These are phyloP conservation scores for Oehlia diaphana DNA, from an alignment of 192 early-diverging fungal genomes.

Conservation along the genomic window DNA sequence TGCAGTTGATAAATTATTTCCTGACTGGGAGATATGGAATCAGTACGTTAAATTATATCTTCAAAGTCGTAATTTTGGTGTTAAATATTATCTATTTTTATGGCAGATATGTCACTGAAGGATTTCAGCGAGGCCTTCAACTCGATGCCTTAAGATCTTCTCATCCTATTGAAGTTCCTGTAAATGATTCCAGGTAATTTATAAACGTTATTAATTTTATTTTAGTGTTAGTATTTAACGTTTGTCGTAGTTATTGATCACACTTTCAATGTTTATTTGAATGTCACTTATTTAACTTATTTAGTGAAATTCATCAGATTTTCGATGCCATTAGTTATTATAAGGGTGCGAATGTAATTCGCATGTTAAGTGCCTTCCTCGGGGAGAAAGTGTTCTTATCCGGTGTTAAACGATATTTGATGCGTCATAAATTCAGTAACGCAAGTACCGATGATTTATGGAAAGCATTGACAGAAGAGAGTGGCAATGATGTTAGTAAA, in stretches of 20 bases:
- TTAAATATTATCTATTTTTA: neutral
- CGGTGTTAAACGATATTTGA: conserved; percentile 75
- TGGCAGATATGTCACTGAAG: conserved; percentile 68
- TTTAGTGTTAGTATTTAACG: neutral
- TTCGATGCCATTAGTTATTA: conserved; percentile 92
- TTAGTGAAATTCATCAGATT: conserved; percentile 88
- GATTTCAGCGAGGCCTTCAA: conserved; percentile 71
- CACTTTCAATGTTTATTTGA: neutral
- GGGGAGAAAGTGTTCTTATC: conserved; percentile 69
- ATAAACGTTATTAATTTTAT: neutral
- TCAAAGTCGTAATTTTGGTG: neutral
- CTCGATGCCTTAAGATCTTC: conserved; percentile 84
- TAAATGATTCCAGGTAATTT: conserved; percentile 60
- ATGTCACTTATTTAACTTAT: neutral
- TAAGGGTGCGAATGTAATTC: conserved; percentile 93
- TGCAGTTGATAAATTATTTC: conserved; percentile 87
- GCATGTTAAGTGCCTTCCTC: conserved; percentile 83
- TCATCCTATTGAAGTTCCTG: conserved; percentile 91
- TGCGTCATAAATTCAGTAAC: conserved; percentile 82
- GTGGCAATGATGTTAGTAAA: conserved; percentile 74
- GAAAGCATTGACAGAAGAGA: conserved; percentile 74
- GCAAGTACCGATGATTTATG: conserved; percentile 89
- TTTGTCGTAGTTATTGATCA: neutral
- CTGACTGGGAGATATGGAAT: conserved; percentile 94
- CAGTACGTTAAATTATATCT: conserved; percentile 27